phyloP scores from a whole-genome alignment of 2,329 filamentous ascomycete species.

The Pseudocercospora fijiensis region DNA sequence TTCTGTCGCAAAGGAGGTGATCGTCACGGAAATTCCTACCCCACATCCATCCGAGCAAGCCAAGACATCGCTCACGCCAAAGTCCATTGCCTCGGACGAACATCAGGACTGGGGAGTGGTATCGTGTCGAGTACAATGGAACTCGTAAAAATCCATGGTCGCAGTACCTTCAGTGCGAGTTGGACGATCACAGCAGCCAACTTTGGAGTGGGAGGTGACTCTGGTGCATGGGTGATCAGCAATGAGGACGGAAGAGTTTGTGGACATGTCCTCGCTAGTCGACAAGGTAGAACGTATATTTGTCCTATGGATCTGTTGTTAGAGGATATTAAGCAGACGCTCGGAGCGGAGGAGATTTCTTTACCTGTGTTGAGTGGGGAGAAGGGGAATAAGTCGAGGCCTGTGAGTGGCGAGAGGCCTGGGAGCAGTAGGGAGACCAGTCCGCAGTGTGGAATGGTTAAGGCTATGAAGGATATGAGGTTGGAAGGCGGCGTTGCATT shows the following conservation, averaged over 20 bases:
- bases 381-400: constrained; percentile 5
- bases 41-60: constrained; percentile 55
- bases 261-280: constrained; percentile 83
- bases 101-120: constrained; percentile 77
- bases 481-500: constrained; percentile 26
- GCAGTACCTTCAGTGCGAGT: constrained; percentile 73
- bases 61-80: constrained; percentile 69
- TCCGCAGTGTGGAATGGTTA: constrained; percentile 19
- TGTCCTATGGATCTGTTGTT: constrained; percentile 92
- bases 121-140: constrained; percentile 74
- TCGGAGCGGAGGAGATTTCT: constrained; percentile 68
- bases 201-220: constrained; percentile 76
- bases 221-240: constrained; percentile 89
- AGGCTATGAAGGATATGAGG: constrained; percentile 26
- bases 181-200: constrained; percentile 59
- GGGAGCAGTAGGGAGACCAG: constrained; percentile 1
- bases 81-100: constrained; percentile 86
- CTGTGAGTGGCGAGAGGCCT: constrained; percentile 8
- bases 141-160: constrained; percentile 83
- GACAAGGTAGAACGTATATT: constrained; percentile 76
- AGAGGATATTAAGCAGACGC: constrained; percentile 76
- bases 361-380: constrained; percentile 61
- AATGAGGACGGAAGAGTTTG: constrained; percentile 75
- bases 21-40: constrained; percentile 42
- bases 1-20: constrained; percentile 34